phyloP scores from a whole-genome alignment of 2,329 filamentous ascomycete genomes.

The Chaetomium sp. region DNA sequence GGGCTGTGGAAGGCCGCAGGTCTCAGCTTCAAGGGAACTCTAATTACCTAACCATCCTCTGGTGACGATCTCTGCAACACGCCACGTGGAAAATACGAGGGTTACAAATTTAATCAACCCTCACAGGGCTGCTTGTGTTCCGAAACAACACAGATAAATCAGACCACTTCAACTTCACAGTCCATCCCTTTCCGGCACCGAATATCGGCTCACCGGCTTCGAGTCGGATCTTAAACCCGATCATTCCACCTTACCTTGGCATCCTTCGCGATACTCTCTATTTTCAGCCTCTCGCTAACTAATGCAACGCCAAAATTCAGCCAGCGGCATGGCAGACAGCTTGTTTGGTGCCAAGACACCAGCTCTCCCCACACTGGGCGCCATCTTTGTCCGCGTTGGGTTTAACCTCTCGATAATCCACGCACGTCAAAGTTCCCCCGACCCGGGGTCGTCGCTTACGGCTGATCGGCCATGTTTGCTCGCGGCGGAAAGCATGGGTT shows the following conservation, averaged over 20 bases:
- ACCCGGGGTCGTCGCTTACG: constrained; percentile 6
- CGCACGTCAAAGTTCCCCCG: constrained; percentile 6
- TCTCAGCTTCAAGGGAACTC: neutral
- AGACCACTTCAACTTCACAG: neutral
- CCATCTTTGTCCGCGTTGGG: constrained; percentile 20
- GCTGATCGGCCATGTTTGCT: constrained; percentile 12
- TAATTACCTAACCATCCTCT: neutral
- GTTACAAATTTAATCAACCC: neutral
- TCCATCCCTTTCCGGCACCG: neutral
- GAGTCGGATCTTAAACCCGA: neutral
- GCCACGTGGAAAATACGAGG: neutral
- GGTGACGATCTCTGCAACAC: neutral
- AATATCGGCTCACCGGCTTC: neutral
- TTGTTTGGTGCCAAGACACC: constrained; percentile 16
- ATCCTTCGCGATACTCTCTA: neutral
- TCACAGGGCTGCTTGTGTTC: neutral
- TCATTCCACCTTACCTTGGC: neutral
- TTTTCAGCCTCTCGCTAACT: constrained; percentile 3
- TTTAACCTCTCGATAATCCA: constrained; percentile 15
- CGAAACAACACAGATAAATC: neutral
- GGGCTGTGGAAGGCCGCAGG: neutral
- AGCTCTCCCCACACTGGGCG: constrained; percentile 1
- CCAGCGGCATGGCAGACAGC: neutral
- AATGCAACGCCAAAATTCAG: neutral
- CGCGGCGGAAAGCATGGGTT: neutral